A percentile compares a stretch with the other conserved stretches of the same genome.
Conservation (phyloP, 2,329 filamentous ascomycete genomes). For the Trichoderma endophyticum region DNA sequence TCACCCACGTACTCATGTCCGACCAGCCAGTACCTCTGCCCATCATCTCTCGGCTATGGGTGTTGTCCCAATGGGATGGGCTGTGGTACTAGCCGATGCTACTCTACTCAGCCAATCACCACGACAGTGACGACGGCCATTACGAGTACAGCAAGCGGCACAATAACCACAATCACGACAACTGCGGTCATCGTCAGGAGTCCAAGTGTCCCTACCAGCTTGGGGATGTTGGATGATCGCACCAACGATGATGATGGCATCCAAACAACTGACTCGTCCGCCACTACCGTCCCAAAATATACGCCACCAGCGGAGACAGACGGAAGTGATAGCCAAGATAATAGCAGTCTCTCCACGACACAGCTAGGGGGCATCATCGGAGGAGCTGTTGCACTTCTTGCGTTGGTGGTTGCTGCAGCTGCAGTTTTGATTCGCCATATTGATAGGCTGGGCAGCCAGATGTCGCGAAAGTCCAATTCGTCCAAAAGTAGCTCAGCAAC, state of each 20-base stretch:
- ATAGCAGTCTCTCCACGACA: constrained; percentile 36
- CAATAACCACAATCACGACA: constrained; percentile 39
- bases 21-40: constrained; percentile 46
- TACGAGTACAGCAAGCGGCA: constrained; percentile 44
- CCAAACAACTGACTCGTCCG: constrained; percentile 41
- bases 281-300: constrained; percentile 44
- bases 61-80: constrained; percentile 51
- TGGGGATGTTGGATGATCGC: constrained; percentile 25
- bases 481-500: constrained; percentile 21
- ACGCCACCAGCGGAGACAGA: constrained; percentile 23
- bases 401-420: constrained; percentile 45
- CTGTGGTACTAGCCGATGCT: constrained; percentile 49
- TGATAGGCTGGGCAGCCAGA: constrained; percentile 43
- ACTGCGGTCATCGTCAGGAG: constrained; percentile 40
- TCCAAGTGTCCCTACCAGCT: constrained; percentile 35
- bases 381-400: constrained; percentile 47
- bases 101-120: constrained; percentile 45
- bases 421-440: constrained; percentile 51
- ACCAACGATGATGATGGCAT: constrained; percentile 21
- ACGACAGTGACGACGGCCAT: constrained; percentile 42
- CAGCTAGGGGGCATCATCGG: constrained; percentile 54
- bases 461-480: constrained; percentile 32
- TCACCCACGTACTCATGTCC: constrained; percentile 42
- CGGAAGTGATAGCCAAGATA: constrained; percentile 25
- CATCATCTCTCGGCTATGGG: constrained; percentile 48